Conservation (phyloP, 371 early-diverging fungal species). For the Capniomyces stellatus region DNA sequence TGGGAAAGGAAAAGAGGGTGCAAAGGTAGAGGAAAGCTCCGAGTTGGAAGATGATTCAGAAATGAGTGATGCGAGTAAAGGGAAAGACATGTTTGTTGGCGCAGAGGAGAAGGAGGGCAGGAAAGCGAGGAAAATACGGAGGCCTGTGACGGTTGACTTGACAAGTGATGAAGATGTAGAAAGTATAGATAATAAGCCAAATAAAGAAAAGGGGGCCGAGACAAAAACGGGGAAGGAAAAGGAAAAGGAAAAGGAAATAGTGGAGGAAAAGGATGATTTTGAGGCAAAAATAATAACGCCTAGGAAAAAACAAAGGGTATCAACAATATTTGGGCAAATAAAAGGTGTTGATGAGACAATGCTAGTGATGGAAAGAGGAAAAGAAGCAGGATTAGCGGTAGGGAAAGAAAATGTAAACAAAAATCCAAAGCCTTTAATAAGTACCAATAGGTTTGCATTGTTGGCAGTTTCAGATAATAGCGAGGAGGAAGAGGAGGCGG, state of each 20-base stretch:
- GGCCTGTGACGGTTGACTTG: too few species aligned
- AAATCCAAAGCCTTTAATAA: not conserved
- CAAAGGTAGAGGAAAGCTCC: too few species aligned
- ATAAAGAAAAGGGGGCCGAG: too few species aligned
- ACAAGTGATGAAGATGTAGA: too few species aligned
- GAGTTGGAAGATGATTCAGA: too few species aligned
- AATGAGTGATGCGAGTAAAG: too few species aligned
- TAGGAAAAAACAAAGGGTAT: not conserved
- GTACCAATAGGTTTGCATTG: not conserved
- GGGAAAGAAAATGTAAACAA: not conserved
- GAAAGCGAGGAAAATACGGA: too few species aligned
- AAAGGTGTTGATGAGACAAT: not conserved
- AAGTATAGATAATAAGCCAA: too few species aligned
- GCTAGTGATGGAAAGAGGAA: not conserved
- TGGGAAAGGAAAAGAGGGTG: too few species aligned
- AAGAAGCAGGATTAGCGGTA: not conserved
- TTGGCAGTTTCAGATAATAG: not conserved
- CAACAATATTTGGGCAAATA: not conserved
- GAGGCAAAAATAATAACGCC: not conserved
- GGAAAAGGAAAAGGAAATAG: not conserved
- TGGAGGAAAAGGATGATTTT: not conserved
- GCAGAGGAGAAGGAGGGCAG: too few species aligned
- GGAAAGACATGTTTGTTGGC: too few species aligned
- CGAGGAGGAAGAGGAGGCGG: not conserved
- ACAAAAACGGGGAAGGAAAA: too few species aligned